These are phyloP conservation scores for Oryza rufipogon DNA, from an alignment of 176 grass and related monocot genomes.

Conservation along the genomic window DNA sequence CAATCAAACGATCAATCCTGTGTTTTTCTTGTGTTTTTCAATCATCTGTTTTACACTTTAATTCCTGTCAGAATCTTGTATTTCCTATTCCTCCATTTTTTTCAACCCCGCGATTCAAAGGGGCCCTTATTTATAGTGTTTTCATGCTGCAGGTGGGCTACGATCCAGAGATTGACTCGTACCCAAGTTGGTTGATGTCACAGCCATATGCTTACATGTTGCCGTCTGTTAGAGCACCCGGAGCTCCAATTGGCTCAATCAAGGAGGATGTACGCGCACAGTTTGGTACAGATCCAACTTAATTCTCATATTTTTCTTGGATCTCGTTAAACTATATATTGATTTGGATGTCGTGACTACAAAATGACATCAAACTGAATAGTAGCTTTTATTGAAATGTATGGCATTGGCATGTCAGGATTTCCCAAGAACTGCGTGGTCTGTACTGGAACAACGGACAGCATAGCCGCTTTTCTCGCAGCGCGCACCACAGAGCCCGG, in stretches of 20 bases:
- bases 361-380: neutral
- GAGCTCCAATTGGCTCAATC: conserved; percentile 53
- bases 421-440: conserved; percentile 55
- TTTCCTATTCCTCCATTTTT: no score
- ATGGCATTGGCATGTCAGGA: conserved; percentile 33
- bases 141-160: conserved; percentile 58
- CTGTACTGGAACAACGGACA: conserved; percentile 82
- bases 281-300: conserved; percentile 47
- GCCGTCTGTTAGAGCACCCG: conserved; percentile 63
- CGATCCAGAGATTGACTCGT: conserved; percentile 66
- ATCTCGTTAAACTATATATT: neutral
- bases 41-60: no score
- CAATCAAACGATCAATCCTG: no score
- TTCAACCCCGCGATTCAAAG: no score
- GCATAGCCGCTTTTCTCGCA: conserved; percentile 82
- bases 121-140: neutral
- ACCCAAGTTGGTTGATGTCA: conserved; percentile 72
- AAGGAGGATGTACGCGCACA: conserved; percentile 62
- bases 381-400: neutral
- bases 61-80: no score
- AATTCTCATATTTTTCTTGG: neutral
- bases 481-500: conserved; percentile 56
- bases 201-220: conserved; percentile 66
- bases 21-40: no score
- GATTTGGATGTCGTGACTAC: neutral